phyloP scores from a whole-genome alignment of 257 asterid species.

The Solanum chiquidenum region DNA sequence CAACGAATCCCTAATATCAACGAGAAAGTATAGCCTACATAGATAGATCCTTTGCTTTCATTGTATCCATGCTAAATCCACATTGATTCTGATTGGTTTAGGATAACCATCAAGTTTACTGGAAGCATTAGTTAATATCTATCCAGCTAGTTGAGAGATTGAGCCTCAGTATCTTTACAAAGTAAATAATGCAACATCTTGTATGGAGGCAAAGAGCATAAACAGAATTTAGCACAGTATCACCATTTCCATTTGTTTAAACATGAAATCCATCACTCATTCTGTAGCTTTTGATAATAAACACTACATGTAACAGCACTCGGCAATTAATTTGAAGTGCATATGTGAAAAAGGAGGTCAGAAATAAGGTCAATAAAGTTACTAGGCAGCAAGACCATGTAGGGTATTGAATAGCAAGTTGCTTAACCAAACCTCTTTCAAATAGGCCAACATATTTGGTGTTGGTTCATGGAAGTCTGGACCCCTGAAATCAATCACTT shows the following conservation, averaged over 20 bases:
- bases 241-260: background rate
- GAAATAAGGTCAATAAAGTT: background rate
- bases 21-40: background rate
- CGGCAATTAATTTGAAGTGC: background rate
- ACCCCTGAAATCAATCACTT: constrained; percentile 88
- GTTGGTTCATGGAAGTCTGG: constrained; percentile 98
- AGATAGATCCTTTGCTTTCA: background rate
- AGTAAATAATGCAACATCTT: background rate
- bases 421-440: constrained; percentile 69
- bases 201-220: background rate
- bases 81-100: background rate
- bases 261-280: background rate
- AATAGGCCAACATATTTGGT: constrained; percentile 79
- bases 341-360: background rate
- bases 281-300: background rate
- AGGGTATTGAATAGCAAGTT: background rate
- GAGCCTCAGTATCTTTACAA: background rate
- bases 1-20: background rate
- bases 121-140: background rate
- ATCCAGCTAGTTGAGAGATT: background rate
- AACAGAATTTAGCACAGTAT: background rate
- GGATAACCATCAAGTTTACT: background rate
- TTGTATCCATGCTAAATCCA: background rate
- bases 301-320: background rate
- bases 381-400: background rate